Conservation (phyloP, 257 asterid genomes). For the Gynochthodes officinalis region DNA sequence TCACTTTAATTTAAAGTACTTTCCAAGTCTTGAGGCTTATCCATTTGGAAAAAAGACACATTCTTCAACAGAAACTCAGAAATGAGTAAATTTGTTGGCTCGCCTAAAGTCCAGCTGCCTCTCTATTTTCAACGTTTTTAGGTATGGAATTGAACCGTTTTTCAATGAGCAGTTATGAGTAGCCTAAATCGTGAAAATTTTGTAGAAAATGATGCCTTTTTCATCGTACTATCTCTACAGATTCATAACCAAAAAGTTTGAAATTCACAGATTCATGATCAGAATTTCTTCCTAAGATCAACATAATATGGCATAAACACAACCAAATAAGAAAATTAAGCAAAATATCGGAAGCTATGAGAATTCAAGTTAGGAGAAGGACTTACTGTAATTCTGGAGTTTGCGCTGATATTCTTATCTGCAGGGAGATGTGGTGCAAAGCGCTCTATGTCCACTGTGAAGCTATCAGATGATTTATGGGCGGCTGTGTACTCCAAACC, state of each 20-base stretch:
- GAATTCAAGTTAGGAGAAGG: not conserved
- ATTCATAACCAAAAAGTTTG: not conserved
- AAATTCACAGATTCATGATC: not conserved
- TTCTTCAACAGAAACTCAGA: not conserved
- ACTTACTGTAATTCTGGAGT: conserved; percentile 65
- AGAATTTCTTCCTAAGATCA: no score
- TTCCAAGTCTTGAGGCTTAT: not conserved
- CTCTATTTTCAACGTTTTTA: conserved; percentile 9
- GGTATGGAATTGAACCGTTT: not conserved
- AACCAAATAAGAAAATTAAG: not conserved
- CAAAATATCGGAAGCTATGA: not conserved
- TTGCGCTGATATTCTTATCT: conserved; percentile 44
- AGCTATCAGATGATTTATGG: conserved; percentile 39
- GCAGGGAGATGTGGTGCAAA: conserved; percentile 37
- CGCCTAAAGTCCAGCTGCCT: not conserved
- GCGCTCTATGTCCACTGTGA: conserved; percentile 69
- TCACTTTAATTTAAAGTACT: not conserved
- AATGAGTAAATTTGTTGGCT: not conserved
- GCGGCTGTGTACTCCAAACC: conserved; percentile 7
- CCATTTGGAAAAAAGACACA: not conserved
- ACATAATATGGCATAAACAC: not conserved
- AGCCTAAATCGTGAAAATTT: no score
- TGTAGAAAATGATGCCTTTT: no score
- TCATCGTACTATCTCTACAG: no score
- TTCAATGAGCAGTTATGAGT: not conserved